Conservation (phyloP, 1,284 basidiomycete genomes). For the Melanopsichium pennsylvanicum region DNA sequence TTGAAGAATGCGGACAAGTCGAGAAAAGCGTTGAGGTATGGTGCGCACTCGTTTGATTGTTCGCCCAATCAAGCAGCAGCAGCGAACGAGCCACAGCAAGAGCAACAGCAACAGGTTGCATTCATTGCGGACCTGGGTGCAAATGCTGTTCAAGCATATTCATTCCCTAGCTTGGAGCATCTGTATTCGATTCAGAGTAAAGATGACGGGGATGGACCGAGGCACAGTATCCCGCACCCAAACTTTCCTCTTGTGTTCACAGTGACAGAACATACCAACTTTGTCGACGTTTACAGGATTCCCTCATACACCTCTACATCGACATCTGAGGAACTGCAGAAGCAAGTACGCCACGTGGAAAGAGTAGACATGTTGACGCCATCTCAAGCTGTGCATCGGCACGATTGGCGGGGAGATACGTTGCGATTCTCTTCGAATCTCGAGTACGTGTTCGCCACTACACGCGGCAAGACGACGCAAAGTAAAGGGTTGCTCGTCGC, state of each 20-base stretch:
- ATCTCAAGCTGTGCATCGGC: constrained; percentile 1
- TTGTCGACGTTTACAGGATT: constrained; percentile 36
- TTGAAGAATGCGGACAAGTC: constrained; percentile 48
- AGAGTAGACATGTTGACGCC: constrained; percentile 27
- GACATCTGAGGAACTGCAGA: not conserved
- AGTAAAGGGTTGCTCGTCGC: constrained; percentile 41
- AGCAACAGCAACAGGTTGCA: constrained; percentile 22
- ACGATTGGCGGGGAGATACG: constrained; percentile 55
- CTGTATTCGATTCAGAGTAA: constrained; percentile 26
- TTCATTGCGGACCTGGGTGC: constrained; percentile 58
- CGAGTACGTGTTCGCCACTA: constrained; percentile 49
- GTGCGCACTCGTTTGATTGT: constrained; percentile 53
- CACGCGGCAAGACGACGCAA: constrained; percentile 40
- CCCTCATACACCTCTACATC: not conserved
- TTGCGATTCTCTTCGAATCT: constrained; percentile 52
- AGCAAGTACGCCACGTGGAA: constrained; percentile 1
- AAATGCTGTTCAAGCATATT: constrained; percentile 55
- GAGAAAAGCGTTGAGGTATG: constrained; percentile 47
- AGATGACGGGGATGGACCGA: constrained; percentile 49
- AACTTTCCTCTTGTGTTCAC: constrained; percentile 35
- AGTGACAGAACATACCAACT: constrained; percentile 60
- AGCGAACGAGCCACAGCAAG: not conserved
- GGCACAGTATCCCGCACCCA: constrained; percentile 56
- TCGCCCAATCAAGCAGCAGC: not conserved
- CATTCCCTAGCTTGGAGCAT: constrained; percentile 19